Percentiles rank a stretch among this genome's conserved stretches.
Conservation (phyloP, 2,329 filamentous ascomycete genomes). For the Hyphodiscus sp. region DNA sequence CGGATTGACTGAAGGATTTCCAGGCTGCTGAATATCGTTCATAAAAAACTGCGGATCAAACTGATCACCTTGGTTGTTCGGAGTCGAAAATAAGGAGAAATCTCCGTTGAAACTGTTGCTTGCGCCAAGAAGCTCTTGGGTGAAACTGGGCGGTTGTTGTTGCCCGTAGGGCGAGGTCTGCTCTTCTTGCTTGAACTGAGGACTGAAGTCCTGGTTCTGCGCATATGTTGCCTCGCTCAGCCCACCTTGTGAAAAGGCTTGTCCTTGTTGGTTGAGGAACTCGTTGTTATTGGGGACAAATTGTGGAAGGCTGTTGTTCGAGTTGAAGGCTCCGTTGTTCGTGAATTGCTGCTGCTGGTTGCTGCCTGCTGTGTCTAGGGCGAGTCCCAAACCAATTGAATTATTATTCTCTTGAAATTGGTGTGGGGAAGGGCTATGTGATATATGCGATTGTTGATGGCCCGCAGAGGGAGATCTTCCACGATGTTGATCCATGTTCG, state of each 20-base stretch:
- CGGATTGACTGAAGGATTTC: conserved; percentile 38
- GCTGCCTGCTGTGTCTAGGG: conserved; percentile 37
- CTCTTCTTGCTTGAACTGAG: conserved; percentile 29
- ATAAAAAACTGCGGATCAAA: conserved; percentile 58
- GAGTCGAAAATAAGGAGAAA: conserved; percentile 58
- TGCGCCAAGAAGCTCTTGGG: conserved; percentile 41
- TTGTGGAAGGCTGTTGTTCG: conserved; percentile 16
- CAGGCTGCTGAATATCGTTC: conserved; percentile 38
- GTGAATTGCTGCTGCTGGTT: conserved; percentile 36
- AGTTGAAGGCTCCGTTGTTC: conserved; percentile 31
- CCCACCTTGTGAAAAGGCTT: conserved; percentile 23
- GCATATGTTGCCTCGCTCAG: conserved; percentile 22
- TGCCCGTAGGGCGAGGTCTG: conserved; percentile 31
- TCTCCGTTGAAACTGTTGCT: conserved; percentile 48
- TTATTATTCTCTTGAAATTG: conserved; percentile 40
- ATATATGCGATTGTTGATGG: conserved; percentile 57
- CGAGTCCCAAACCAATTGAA: conserved; percentile 50
- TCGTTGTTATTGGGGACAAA: conserved; percentile 32
- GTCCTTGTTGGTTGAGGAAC: conserved; percentile 37
- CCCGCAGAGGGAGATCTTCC: conserved; percentile 57
- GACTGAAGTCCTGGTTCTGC: conserved; percentile 24
- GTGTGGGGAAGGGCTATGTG: conserved; percentile 54
- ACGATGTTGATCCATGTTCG: conserved; percentile 49
- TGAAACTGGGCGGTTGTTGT: conserved; percentile 42
- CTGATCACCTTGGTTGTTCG: conserved; percentile 46